Conservation (phyloP, 805 yeast species). For the Ogataea ramenticola region DNA sequence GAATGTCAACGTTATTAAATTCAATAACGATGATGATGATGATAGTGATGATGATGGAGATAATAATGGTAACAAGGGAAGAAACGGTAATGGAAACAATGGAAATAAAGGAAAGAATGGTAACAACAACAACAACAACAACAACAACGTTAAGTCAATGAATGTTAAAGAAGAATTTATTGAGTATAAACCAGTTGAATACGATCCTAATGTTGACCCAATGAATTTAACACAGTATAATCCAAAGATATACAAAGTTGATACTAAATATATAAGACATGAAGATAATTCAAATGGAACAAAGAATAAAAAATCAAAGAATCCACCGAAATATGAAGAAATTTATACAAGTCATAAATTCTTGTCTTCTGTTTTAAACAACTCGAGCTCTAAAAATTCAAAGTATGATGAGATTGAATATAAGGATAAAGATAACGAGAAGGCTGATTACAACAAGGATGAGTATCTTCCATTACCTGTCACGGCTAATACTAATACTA, state of each 20-base stretch:
- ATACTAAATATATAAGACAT: not conserved
- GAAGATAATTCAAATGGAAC: not conserved
- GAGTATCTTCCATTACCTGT: not conserved
- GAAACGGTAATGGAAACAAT: not conserved
- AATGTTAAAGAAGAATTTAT: not conserved
- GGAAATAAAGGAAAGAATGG: not conserved
- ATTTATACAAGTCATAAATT: not conserved
- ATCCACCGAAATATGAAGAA: not conserved
- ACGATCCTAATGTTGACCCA: conserved; percentile 22
- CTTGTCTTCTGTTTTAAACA: not conserved
- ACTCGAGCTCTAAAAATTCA: not conserved
- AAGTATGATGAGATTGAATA: not conserved
- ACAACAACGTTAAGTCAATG: not conserved
- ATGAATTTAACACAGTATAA: conserved; percentile 25
- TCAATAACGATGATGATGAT: not conserved
- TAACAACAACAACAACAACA: not conserved
- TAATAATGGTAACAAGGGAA: not conserved
- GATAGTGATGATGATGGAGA: not conserved
- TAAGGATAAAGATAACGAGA: not conserved
- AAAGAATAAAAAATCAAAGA: not conserved
- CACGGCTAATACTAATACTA: too few species aligned
- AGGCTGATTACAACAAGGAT: not conserved
- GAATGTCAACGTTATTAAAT: not conserved
- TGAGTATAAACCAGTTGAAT: conserved; percentile 20
- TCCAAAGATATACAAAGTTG: conserved; percentile 24